These are phyloP conservation scores for Solanum chilense DNA, from an alignment of 257 asterid genomes.

Conservation along the genomic window DNA sequence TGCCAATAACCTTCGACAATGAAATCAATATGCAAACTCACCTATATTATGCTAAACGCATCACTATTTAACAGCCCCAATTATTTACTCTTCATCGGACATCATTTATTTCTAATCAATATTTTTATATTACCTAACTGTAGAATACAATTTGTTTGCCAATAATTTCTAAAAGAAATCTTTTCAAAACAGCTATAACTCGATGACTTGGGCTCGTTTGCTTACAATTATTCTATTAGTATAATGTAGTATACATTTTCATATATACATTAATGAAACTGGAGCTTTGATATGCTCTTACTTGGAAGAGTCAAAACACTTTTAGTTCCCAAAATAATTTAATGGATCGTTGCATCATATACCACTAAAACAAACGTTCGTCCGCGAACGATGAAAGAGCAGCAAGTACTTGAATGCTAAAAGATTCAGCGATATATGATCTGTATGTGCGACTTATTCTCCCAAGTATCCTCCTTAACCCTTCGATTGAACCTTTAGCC, in stretches of 20 bases:
- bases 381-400: too few relatives aligned
- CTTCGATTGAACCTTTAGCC: too few relatives aligned
- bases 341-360: too few relatives aligned
- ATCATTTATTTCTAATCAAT: background rate
- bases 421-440: too few relatives aligned
- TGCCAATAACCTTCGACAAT: background rate
- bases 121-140: background rate
- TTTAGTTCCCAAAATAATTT: too few relatives aligned
- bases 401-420: too few relatives aligned
- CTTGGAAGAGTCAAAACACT: background rate
- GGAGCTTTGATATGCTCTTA: background rate
- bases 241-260: background rate
- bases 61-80: background rate
- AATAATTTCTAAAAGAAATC: background rate
- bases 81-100: background rate
- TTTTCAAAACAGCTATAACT: too few relatives aligned
- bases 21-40: background rate
- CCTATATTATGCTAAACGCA: background rate
- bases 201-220: background rate
- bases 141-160: background rate
- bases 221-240: too few relatives aligned
- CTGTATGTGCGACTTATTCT: too few relatives aligned
- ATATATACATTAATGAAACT: background rate
- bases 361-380: too few relatives aligned
- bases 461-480: too few relatives aligned